Evolutionary conservation across 257 asterid species (phyloP), one percentile per base, ranked within the genome.

Genomic region (Penstemon newberryi): DNA sequence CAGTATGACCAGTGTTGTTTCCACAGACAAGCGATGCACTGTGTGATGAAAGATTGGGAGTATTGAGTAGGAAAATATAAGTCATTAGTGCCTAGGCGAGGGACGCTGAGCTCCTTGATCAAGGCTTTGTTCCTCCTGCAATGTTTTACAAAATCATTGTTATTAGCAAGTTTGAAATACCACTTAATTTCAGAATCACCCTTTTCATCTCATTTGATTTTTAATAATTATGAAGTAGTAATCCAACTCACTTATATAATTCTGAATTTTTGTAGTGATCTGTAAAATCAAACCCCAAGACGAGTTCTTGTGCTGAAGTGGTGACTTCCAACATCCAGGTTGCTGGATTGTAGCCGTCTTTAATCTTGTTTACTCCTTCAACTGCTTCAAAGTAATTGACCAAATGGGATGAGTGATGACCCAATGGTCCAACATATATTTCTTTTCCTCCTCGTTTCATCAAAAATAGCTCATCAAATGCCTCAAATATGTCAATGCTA

Each of bases 321-420:
- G 95, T 80, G 43, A 87, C 84, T 77, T 89, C 95, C 71, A 89
- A 55, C 95, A 87, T 87, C 96, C 96, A 89, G 13, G 96, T 89
- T 53, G 96, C 96, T 40, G 96, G 96, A 73, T 87, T 89, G 70
- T 80, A 83, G 25, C 89, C 90, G 12, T 82, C 83, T 68, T 78
- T 80, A 44, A 89, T 83, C 67, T 82, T 87, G 3, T 69, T 15
- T 0, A 87, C 95, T 18, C 95, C 95, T 58, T 77, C 74, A 9
- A 85, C 67, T 56, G 69, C 86, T 85, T 89, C 92, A 57, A 89
- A 89, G 83, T 87, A 87, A n/a, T 83, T 74, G 74, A 89, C 83
- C 75, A 89, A 69, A 9, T 85, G 80, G 64, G 56, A 39, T 6
- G 90, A 83, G n/a, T 79, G 82, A 54, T 47, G 87, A 42, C 96